Conservation (phyloP, 1,284 basidiomycete species). For the Leccinum pachyderme region DNA sequence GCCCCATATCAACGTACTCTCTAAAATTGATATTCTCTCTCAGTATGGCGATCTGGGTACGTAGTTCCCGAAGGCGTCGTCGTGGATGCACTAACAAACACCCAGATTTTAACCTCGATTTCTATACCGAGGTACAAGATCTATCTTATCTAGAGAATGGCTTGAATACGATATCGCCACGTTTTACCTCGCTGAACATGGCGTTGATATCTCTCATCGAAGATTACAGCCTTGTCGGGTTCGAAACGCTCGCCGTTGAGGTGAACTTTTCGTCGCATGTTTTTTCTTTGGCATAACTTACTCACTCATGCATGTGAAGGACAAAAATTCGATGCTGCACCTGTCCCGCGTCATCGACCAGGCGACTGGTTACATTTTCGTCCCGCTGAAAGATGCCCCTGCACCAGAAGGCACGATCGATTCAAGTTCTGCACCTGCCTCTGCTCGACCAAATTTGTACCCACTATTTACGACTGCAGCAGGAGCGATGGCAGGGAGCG, state of each 20-base stretch:
- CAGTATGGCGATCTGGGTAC: conserved; percentile 87
- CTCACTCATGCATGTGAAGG: conserved; percentile 43
- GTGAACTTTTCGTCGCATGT: conserved; percentile 40
- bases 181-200: conserved; percentile 80
- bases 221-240: conserved; percentile 92
- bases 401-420: conserved; percentile 52
- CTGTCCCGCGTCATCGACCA: conserved; percentile 82
- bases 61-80: neutral
- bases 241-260: conserved; percentile 96
- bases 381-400: conserved; percentile 55
- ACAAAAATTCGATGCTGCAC: conserved; percentile 91
- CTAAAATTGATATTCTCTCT: conserved; percentile 89
- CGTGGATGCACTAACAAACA: conserved; percentile 4
- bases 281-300: neutral
- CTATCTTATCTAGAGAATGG: conserved; percentile 84
- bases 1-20: conserved; percentile 96
- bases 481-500: conserved; percentile 53
- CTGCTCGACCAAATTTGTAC: conserved; percentile 57
- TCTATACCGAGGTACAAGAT: conserved; percentile 98
- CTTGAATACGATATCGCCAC: conserved; percentile 62
- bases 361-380: conserved; percentile 85
- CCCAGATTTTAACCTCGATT: conserved; percentile 94
- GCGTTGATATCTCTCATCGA: conserved; percentile 91
- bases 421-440: conserved; percentile 40
- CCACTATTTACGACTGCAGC: conserved; percentile 67